Base-by-base conservation (phyloP, 1,139 yeast genomes). In the Wickerhamomyces sp. region DNA sequence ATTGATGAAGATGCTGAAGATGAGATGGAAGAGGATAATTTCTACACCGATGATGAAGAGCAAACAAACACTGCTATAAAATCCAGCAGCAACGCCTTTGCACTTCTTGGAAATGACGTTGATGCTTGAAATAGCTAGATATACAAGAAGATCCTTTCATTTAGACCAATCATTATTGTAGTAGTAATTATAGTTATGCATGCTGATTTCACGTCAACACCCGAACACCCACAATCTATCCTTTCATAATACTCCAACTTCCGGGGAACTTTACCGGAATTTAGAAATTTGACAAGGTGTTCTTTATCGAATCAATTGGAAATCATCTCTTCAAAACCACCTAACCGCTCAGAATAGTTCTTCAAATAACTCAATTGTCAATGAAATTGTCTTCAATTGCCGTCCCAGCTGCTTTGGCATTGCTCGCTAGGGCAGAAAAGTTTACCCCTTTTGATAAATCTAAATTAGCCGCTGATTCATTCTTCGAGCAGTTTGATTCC, bases 401-500 rank as follows among this genome's bases (percentile, higher is more conserved):
- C 9, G 42, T 57, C 23, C 55, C 61, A 33, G 47, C 51, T 13
- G 60, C 60, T 10, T 33, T 58, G 27, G 52, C 57, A 2, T 30
- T 53, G 4, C 45, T 57, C 6, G 45, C 59, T 27, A 44, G 39
- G 10, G 52, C 56, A 18, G 40, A 38, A 11, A 56, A 54, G 9
- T 71, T 62, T 49, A 48, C 43, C 27, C 68, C 77, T 3, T 72
- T 67, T 47, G 65, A 54, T 39, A 50, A 50, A 34, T 45, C 58
- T 56, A 11, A 46, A 45, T 36, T 57, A 31, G 58, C 76, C 26
- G 43, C 64, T 1, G 52, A 64, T 10, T 72, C 87, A 1, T 74
- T 82, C 56, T 77, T 84, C 53, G 96, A 88, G 63, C 94, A 85
- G 59, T 88, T 89, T 59, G 70, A 68, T 45, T 58, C 63, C 14